Conservation (phyloP, 2,329 filamentous ascomycete genomes). For the Huntiella bhutanensis region DNA sequence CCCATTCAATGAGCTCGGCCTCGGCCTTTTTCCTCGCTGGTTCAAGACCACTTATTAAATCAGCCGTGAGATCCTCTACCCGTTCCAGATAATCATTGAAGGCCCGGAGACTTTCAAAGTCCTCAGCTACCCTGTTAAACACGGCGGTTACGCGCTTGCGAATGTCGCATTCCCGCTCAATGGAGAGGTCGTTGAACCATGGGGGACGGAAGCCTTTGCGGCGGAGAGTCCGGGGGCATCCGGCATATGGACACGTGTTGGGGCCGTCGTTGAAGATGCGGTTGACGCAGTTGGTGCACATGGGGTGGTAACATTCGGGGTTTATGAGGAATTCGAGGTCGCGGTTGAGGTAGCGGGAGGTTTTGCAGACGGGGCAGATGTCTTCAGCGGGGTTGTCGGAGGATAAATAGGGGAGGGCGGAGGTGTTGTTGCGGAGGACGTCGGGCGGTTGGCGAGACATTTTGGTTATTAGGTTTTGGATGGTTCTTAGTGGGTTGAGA, state of each 20-base stretch:
- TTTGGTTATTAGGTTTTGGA: constrained; percentile 1
- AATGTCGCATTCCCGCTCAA: constrained; percentile 90
- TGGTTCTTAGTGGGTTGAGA: background rate
- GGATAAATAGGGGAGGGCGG: constrained; percentile 13
- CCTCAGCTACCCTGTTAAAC: constrained; percentile 77
- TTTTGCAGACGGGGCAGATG: constrained; percentile 94
- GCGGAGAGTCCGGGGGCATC: constrained; percentile 71
- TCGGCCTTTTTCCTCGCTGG: constrained; percentile 35
- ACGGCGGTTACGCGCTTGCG: constrained; percentile 55
- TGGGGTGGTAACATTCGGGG: constrained; percentile 95
- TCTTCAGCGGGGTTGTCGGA: constrained; percentile 29
- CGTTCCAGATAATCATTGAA: constrained; percentile 93
- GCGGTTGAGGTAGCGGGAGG: constrained; percentile 81
- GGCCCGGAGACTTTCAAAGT: constrained; percentile 66
- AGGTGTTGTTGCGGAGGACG: constrained; percentile 8
- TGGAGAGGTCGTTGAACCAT: constrained; percentile 71
- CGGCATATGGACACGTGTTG: constrained; percentile 77
- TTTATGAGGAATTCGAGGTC: constrained; percentile 94
- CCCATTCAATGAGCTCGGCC: constrained; percentile 36
- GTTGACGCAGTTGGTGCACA: constrained; percentile 92
- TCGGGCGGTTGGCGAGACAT: constrained; percentile 22
- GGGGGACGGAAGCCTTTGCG: constrained; percentile 69
- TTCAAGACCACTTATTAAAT: constrained; percentile 57
- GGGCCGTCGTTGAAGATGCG: constrained; percentile 86
- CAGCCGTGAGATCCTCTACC: constrained; percentile 78